Base-by-base conservation (phyloP, 441 rosid genomes). In the Adansonia gregorii region DNA sequence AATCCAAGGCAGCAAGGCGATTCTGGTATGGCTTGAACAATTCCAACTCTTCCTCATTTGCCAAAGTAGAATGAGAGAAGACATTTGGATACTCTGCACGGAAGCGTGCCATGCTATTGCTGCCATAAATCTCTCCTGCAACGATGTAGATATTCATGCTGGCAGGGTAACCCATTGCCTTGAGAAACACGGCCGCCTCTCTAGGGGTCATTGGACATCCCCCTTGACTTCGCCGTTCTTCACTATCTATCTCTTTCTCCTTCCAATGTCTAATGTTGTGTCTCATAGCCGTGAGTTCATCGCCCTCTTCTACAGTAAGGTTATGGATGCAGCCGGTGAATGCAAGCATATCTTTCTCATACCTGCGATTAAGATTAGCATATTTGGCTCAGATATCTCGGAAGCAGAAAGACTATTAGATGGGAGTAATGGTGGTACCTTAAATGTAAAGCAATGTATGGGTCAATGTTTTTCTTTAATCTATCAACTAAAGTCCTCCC, bases 321-420 rank as follows among this genome's bases (percentile, higher is more conserved):
- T 94, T 93, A 86, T 92, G 92, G 85, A 75, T 93, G 84, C 98
- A 64, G 77, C 98, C 98, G 0, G 98, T 94, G 87, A 94, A 94
- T 24, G 98, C 90, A 59, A 92, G 92, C 98, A 94, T 94, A 79
- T 94, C 98, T 80, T 93, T 92, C 92, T 94, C 98, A 45, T 89
- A 92, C 84, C 97, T 89, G 88, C 80, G 78, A 75, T 55, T 78
- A 70, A 71, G 73, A 70, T 59, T 63, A 15, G 6, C 6, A 19
- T 27, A 67, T 4, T 70, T 24, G 58, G 61, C 67, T 73, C n/a
- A 43, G 3, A 9, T n/a, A 63, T 75, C 59, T 78, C 35, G 17
- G 4, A 77, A 31, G 31, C 11, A 71, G 46, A 71, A 46, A 45
- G 22, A 8, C 19, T 22, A 73, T 22, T 1, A 65, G n/a, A 49